A percentile compares a stretch with the other conserved stretches of the same genome.
phyloP scores from a whole-genome alignment of 2,329 filamentous ascomycete genomes.

The Colletotrichum musicola region DNA sequence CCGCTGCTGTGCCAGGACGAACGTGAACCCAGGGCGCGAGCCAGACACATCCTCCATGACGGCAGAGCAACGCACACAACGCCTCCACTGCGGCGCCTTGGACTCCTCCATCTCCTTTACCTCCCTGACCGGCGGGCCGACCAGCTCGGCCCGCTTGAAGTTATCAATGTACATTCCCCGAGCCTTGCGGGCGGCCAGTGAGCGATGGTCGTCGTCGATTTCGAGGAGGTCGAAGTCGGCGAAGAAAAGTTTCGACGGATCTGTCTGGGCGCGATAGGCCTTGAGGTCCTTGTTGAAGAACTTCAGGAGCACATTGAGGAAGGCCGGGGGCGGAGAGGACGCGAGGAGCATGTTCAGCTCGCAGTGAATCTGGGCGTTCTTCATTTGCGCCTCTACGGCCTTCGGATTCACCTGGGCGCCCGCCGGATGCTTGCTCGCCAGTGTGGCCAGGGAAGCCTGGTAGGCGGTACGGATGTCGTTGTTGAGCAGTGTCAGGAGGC shows the following conservation, averaged over 20 bases:
- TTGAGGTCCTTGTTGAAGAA: conserved; percentile 72
- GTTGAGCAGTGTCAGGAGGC: conserved; percentile 65
- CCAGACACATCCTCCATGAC: conserved; percentile 73
- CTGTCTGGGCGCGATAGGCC: conserved; percentile 69
- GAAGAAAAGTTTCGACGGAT: conserved; percentile 79
- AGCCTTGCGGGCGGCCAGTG: conserved; percentile 54
- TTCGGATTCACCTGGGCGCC: conserved; percentile 53
- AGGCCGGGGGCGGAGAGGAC: conserved; percentile 58
- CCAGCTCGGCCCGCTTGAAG: conserved; percentile 71
- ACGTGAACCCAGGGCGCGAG: conserved; percentile 62
- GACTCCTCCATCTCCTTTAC: conserved; percentile 56
- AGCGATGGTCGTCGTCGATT: conserved; percentile 68
- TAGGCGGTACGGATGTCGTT: conserved; percentile 66
- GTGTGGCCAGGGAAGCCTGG: conserved; percentile 57
- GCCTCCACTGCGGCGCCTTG: conserved; percentile 53
- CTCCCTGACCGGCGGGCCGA: conserved; percentile 8
- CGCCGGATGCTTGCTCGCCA: conserved; percentile 61
- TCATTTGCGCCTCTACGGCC: conserved; percentile 58
- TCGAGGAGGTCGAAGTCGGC: conserved; percentile 78
- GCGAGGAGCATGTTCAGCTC: conserved; percentile 67
- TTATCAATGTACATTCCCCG: conserved; percentile 61
- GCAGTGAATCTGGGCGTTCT: conserved; percentile 60
- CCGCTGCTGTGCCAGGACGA: conserved; percentile 67
- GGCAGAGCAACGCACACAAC: conserved; percentile 71
- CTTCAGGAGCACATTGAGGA: conserved; percentile 71